Percentiles rank a stretch among this genome's conserved stretches.
phyloP scores from a whole-genome alignment of 352 stramenopile genomes.

The Phytopythium boreale region DNA sequence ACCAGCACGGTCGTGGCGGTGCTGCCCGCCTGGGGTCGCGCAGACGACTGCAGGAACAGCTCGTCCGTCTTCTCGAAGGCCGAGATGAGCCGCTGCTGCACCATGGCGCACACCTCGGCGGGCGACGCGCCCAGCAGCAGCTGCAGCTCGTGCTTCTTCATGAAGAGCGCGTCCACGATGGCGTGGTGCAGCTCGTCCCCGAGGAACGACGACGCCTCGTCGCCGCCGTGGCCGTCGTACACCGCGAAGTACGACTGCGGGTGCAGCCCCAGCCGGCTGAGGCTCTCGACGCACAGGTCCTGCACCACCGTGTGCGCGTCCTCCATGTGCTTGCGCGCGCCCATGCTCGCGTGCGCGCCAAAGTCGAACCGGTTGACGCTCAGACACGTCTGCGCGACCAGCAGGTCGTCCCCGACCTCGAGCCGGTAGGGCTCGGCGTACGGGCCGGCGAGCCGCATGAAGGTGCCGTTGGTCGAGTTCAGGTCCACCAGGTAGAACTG shows the following conservation, averaged over 20 bases:
- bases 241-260: constrained; percentile 94
- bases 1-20: constrained; percentile 95
- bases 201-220: constrained; percentile 91
- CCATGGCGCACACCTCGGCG: constrained; percentile 45
- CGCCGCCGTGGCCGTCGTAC: constrained; percentile 96
- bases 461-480: constrained; percentile 91
- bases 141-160: constrained; percentile 41
- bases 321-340: constrained; percentile 94
- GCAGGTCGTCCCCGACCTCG: constrained; percentile 93
- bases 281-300: constrained; percentile 61
- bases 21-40: constrained; percentile 83
- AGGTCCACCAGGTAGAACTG: constrained; percentile 86
- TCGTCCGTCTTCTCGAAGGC: constrained; percentile 75
- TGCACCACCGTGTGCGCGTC: constrained; percentile 95
- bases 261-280: constrained; percentile 55
- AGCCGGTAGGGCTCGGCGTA: constrained; percentile 93
- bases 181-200: constrained; percentile 70
- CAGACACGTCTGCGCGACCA: constrained; percentile 95
- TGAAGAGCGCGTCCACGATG: constrained; percentile 57
- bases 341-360: constrained; percentile 93
- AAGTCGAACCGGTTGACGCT: constrained; percentile 97
- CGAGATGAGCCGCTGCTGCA: constrained; percentile 42
- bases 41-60: constrained; percentile 62
- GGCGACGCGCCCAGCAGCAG: constrained; percentile 25
- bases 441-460: constrained; percentile 94